Evolutionary conservation across 2,329 filamentous ascomycete genomes (phyloP), one percentile per base, ranked within the genome.

Genomic region (Teratosphaeria gauchensis): DNA sequence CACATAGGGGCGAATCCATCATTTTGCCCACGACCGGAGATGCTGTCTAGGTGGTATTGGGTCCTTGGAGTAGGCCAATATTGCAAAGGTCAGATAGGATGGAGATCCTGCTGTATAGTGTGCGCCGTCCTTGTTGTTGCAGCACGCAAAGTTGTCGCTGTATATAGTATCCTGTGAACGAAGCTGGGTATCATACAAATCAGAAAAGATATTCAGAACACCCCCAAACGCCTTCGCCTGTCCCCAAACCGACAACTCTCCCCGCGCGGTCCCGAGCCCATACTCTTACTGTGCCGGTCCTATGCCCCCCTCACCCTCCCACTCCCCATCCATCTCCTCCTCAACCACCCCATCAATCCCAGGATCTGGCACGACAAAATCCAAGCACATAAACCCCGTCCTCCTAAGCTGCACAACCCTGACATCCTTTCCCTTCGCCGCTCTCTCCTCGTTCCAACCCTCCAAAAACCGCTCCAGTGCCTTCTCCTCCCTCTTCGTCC

Each of bases 311-410:
- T 53, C 59, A 19, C 46, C 57, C n/a, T 63, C 64, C 32, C 54
- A 60, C n/a, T 63, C 64, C 30, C 54, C 60, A 24, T 62, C 64
- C n/a, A n/a, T n/a, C n/a, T 62, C 62, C 33, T 61, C 63, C 2
- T 66, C 67, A 6, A 58, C 64, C 19, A 60, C 59, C 33, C 61
- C 65, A 28, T 63, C 66, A 60, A 90, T 84, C 65, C 89, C 86
- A 1, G 89, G 88, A 70, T 92, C 88, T 4, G 87, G 85, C 59
- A 92, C 89, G 74, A 91, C 87, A 54, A 92, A 89, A 66, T 92
- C 88, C 65, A 92, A 80, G 65, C 82, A 91, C 85, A 96, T 86
- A 73, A 96, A 96, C 1, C 89, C 92, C 46, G 92, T 95, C 68
- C 86, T 82, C 67, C 91, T 82, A 65, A 96, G 75, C 46, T 88